phyloP scores from a whole-genome alignment of 2,329 filamentous ascomycete genomes.

The Aspergillus sp. region DNA sequence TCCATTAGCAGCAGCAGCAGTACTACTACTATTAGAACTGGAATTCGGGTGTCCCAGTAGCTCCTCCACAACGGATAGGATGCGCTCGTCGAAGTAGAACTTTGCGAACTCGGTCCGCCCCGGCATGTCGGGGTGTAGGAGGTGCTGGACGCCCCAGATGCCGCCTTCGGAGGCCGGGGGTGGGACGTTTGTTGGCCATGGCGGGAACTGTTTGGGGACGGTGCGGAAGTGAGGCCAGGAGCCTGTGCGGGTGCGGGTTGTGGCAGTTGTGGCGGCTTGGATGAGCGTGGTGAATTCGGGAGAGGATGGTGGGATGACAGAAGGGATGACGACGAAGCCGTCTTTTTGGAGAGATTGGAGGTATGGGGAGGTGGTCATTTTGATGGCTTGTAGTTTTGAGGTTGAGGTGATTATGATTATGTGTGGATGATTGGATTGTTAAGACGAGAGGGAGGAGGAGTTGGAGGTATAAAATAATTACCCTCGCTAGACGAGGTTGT shows the following conservation, averaged over 20 bases:
- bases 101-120: conserved; percentile 61
- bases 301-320: conserved; percentile 53
- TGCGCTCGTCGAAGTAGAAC: conserved; percentile 68
- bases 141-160: conserved; percentile 88
- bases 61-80: conserved; percentile 64
- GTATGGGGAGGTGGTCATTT: conserved; percentile 27
- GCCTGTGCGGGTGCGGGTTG: conserved; percentile 64
- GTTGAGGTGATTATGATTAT: neutral
- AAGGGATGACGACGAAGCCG: conserved; percentile 73
- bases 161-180: conserved; percentile 53
- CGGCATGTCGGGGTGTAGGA: conserved; percentile 71
- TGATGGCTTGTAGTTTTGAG: neutral
- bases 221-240: conserved; percentile 80
- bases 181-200: conserved; percentile 63
- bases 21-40: no score
- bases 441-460: neutral
- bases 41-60: conserved; percentile 39
- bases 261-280: conserved; percentile 57
- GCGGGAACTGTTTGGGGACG: conserved; percentile 86
- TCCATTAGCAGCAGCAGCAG: no score
- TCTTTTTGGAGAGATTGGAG: conserved; percentile 62
- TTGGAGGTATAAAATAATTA: neutral
- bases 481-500: neutral
- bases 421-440: neutral
- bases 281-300: conserved; percentile 60